Conservation (phyloP, 495 filamentous ascomycete genomes). For the Aspergillus ellipticus region DNA sequence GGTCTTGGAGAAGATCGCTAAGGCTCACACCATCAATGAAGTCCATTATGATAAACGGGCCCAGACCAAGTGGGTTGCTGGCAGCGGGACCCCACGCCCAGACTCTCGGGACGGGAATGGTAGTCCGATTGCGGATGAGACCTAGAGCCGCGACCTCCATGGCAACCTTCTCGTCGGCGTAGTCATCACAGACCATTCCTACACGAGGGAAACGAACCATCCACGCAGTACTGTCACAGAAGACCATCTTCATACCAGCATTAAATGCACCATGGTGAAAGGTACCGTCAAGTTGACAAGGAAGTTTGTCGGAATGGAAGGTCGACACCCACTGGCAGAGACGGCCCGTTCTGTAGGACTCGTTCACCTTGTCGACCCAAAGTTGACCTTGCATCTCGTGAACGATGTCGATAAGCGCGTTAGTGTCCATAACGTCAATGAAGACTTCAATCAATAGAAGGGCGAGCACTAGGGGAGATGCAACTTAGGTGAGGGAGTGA, state of each 20-base stretch:
- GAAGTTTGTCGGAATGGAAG: constrained; percentile 32
- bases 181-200: constrained; percentile 27
- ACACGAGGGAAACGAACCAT: constrained; percentile 38
- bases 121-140: constrained; percentile 34
- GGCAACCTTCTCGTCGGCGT: constrained; percentile 39
- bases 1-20: constrained; percentile 18
- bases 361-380: constrained; percentile 36
- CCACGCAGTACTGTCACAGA: constrained; percentile 30
- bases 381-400: constrained; percentile 21
- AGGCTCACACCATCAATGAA: constrained; percentile 37
- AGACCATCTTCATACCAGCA: constrained; percentile 30
- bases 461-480: neutral
- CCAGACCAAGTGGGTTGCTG: constrained; percentile 32
- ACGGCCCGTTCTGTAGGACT: constrained; percentile 24
- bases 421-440: constrained; percentile 23
- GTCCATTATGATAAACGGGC: constrained; percentile 47
- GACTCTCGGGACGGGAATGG: constrained; percentile 40
- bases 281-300: constrained; percentile 28
- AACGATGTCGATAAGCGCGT: constrained; percentile 22
- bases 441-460: neutral
- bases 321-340: constrained; percentile 36
- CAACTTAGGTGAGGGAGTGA: neutral
- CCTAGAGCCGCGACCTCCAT: constrained; percentile 39
- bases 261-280: constrained; percentile 38
- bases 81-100: constrained; percentile 34